Percentiles rank a stretch among this genome's conserved stretches.
Evolutionary conservation across 169 alveolate genomes (phyloP).

Genomic region (Perkinsus marinus): DNA sequence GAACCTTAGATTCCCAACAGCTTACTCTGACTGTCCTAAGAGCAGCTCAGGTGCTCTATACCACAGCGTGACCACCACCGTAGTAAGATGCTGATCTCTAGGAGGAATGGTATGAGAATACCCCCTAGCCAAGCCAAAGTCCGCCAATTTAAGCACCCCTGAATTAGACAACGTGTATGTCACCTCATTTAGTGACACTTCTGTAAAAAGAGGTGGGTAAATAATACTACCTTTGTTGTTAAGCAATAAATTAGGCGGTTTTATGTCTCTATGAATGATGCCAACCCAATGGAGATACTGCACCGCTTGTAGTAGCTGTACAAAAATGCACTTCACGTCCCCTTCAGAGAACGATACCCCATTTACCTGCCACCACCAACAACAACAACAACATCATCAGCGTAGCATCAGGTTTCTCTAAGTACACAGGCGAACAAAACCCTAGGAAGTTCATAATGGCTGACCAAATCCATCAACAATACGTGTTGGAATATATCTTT

Average conservation of each 20-base stretch:
- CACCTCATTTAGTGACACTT: no score
- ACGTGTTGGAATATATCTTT: no score
- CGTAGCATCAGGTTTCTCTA: no score
- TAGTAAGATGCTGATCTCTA: slow-evolving; percentile 45
- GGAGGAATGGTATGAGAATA: background rate
- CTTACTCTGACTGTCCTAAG: slow-evolving; percentile 48
- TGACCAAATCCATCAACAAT: no score
- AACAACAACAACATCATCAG: no score
- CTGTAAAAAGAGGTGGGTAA: background rate
- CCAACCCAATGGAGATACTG: background rate
- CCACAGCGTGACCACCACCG: slow-evolving; percentile 89
- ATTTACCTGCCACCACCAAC: background rate
- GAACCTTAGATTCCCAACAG: background rate
- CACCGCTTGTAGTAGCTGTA: background rate
- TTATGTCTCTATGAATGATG: background rate
- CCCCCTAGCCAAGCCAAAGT: slow-evolving; percentile 88
- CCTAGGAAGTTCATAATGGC: no score
- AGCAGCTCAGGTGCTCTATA: slow-evolving; percentile 94
- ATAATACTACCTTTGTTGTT: background rate
- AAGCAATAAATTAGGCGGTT: background rate
- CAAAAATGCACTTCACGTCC: background rate
- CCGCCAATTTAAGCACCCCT: slow-evolving; percentile 83
- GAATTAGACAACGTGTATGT: background rate
- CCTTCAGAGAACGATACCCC: background rate
- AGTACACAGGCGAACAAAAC: no score